phyloP scores from a whole-genome alignment of 495 filamentous ascomycete species.

The Staphylotrichum longicolle region DNA sequence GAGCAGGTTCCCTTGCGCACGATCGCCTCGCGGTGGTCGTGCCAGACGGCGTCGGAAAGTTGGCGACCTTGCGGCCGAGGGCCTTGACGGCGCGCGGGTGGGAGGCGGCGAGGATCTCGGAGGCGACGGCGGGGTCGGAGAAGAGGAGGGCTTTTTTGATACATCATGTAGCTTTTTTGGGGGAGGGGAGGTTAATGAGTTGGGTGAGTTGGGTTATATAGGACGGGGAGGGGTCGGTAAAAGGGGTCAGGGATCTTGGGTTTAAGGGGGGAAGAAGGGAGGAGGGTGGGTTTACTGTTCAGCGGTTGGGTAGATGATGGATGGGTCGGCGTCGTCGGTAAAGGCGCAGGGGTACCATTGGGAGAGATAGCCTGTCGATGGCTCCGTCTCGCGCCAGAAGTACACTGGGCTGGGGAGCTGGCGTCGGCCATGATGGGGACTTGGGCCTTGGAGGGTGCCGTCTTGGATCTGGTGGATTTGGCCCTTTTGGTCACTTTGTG shows the following conservation, averaged over 20 bases:
- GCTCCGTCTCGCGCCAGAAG: constrained; percentile 36
- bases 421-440: not conserved
- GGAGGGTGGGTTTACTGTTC: constrained; percentile 31
- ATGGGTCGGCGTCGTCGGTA: constrained; percentile 23
- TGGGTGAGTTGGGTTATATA: not conserved
- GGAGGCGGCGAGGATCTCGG: constrained; percentile 43
- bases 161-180: constrained; percentile 57
- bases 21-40: constrained; percentile 50
- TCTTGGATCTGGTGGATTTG: not conserved
- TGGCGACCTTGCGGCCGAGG: constrained; percentile 57
- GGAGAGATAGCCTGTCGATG: constrained; percentile 33
- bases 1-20: constrained; percentile 57
- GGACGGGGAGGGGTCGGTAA: not conserved
- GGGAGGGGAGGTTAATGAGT: too few species aligned
- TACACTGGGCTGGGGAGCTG: constrained; percentile 21
- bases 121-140: constrained; percentile 36
- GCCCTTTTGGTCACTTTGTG: constrained; percentile 8
- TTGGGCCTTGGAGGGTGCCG: not conserved
- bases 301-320: constrained; percentile 37
- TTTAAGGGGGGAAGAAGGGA: not conserved
- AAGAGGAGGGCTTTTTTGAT: constrained; percentile 62
- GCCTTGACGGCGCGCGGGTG: constrained; percentile 47
- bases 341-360: constrained; percentile 40
- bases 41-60: constrained; percentile 57
- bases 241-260: too few species aligned